Base-by-base conservation (phyloP, 805 yeast species). In the Metschnikowia colocasiae region DNA sequence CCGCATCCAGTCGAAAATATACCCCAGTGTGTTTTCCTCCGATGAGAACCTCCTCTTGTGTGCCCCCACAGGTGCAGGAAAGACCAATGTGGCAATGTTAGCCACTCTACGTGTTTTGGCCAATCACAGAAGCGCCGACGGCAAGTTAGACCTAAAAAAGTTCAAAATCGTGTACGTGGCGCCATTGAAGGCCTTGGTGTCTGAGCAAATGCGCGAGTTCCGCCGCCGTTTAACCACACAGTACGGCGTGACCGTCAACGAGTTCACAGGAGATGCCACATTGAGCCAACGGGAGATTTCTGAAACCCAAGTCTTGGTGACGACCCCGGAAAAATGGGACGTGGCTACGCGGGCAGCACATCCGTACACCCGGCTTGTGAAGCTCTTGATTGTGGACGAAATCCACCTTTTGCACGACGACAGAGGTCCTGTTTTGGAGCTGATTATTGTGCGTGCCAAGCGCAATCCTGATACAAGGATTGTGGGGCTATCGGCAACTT, bases 51-150 rank as follows among this genome's bases (percentile, higher is more conserved):
- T 94, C 33, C 68, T 92, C 15, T 70, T 92, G 56, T 92, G 98
- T 75, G 98, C 99, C 1, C 99, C 99, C 6, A 92, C 99, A 0
- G 99, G 99, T 70, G 97, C 97, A 2, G 99, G 99, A 69, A 92
- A 92, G 63, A 92, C 99, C 19, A 94, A 94, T 62, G 96, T 94
- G 25, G 99, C 99, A 0, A 80, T 94, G 83, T 66, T 94, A 39
- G 73, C 96, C 0, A 75, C 87, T 4, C 69, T 91, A n/a, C 68
- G 84, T 41, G 71, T 85, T 0, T 61, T 91, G 18, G 68, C 79
- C 0, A 75, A 82, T 40, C 78, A 67, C 59, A 69, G 84, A 57
- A 59, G 59, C 4, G 59, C 57, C 1, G 68, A 74, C 25, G 85
- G 83, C 0, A 65, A 71, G n/a, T 62, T 88, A 9, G 69, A 74